Evolutionary conservation across 2,329 filamentous ascomycete species (phyloP), one percentile per base, ranked within the genome.

Genomic region (Emergomyces pasteurianus): DNA sequence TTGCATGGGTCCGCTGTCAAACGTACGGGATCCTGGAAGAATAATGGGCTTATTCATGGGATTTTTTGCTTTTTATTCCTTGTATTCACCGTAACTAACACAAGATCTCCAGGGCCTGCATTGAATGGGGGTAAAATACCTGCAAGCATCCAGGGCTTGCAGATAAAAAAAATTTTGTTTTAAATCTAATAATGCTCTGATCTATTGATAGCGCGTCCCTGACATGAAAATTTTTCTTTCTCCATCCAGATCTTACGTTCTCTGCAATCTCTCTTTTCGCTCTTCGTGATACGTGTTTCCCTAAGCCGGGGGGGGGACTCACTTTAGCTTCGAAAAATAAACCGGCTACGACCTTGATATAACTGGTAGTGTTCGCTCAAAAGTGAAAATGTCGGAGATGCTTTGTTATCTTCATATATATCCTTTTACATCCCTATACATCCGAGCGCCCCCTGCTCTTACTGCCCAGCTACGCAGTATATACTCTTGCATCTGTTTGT

Each of bases 41-140:
- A 34, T 34, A 28, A 34, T 36, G 26, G 21, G 53, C 34, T 28
- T 23, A 56, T 56, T 21, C 34, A 9, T 36, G 6, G 10, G n/a
- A 18, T 7, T 34, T 23, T 12, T 26, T 23, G 21, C 36, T 18
- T 56, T 56, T 56, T 26, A 21, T 43, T 42, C 34, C 36, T 26
- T 26, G 31, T 16, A 21, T n/a, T 40, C 53, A 28, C 36, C n/a
- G 50, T 31, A 26, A 10, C 47, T 56, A 1, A 36, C 38, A 43
- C 36, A 56, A 49, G 55, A 57, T 57, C 38, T 57, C 55, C 55
- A 43, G 55, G 55, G 40, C 42, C 55, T 34, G 23, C 40, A 47
- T 42, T 23, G 53, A 42, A 56, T 18, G 10, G 6, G 54, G 54
- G 28, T 14, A 34, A 31, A 57, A 46, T 31, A 21, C 28, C 55